Percentiles rank a stretch among this genome's conserved stretches.
phyloP scores from a whole-genome alignment of 768 basidiomycete species.

The Pulveroboletus sp. region DNA sequence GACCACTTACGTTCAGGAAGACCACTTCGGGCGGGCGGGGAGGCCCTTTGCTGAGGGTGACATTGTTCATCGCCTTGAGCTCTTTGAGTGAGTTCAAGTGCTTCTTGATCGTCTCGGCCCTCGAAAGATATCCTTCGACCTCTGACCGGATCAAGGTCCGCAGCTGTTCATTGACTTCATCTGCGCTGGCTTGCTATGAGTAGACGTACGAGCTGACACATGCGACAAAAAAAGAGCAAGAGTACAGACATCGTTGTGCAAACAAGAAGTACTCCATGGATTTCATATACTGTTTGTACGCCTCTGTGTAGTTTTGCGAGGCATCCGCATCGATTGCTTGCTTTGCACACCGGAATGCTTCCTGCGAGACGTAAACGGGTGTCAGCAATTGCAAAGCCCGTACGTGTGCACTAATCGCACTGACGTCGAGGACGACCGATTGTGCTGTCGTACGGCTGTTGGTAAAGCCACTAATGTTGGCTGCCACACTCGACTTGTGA shows the following conservation, averaged over 20 bases:
- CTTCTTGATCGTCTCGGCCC: conserved; percentile 86
- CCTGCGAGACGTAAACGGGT: conserved; percentile 30
- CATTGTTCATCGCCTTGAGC: neutral
- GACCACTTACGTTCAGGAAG: conserved; percentile 13
- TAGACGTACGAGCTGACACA: neutral
- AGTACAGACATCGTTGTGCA: conserved; percentile 72
- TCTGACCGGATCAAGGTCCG: conserved; percentile 79
- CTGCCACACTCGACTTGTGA: neutral
- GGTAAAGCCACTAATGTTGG: neutral
- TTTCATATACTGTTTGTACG: conserved; percentile 92
- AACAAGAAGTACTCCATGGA: conserved; percentile 97
- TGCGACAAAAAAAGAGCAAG: neutral
- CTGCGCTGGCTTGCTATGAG: conserved; percentile 13
- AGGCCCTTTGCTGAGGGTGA: neutral
- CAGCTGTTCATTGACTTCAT: conserved; percentile 89
- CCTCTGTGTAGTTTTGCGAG: conserved; percentile 85
- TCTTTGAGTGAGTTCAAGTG: conserved; percentile 43
- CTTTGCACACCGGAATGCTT: conserved; percentile 84
- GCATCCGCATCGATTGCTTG: conserved; percentile 85
- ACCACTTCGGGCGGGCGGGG: conserved; percentile 16
- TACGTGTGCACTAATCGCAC: neutral
- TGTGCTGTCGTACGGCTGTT: conserved; percentile 2
- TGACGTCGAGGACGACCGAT: conserved; percentile 15
- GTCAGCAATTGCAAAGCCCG: neutral
- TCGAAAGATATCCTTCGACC: conserved; percentile 81